Evolutionary conservation across 2,329 filamentous ascomycete species (phyloP).

Genomic region (Monilinia polystroma): DNA sequence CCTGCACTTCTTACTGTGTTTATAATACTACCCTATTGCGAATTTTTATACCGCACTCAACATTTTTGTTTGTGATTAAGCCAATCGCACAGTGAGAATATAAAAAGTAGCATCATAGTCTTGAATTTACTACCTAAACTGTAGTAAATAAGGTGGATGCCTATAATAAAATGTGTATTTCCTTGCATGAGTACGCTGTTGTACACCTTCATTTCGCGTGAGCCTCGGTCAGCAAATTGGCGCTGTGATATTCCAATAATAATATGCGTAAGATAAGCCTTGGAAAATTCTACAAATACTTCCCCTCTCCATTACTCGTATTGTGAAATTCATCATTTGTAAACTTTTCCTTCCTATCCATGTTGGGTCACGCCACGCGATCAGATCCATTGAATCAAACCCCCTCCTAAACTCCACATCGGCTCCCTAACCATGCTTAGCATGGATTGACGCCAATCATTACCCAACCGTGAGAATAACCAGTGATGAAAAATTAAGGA

Average conservation of each 20-base stretch:
- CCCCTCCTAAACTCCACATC: background rate
- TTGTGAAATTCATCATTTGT: background rate
- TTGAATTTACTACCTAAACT: background rate
- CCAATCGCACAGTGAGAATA: background rate
- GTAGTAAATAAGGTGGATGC: background rate
- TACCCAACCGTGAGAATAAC: background rate
- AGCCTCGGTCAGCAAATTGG: background rate
- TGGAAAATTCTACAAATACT: background rate
- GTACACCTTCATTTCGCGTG: background rate
- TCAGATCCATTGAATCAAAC: background rate
- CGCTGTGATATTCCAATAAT: background rate
- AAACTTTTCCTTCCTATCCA: background rate
- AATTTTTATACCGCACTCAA: background rate
- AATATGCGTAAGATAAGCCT: background rate
- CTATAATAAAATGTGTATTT: background rate
- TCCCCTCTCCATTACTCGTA: background rate
- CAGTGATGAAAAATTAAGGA: background rate
- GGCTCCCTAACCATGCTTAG: background rate
- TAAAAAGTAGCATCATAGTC: background rate
- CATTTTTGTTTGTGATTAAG: too few species aligned
- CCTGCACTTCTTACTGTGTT: too few species aligned
- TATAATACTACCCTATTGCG: background rate
- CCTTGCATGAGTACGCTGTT: background rate
- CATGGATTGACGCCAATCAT: background rate
- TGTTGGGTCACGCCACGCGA: background rate